Percentiles rank a stretch among this genome's conserved stretches.
These are phyloP conservation scores for Penicillium sclerotigenum DNA, from an alignment of 2,329 filamentous ascomycete genomes.

Conservation along the genomic window DNA sequence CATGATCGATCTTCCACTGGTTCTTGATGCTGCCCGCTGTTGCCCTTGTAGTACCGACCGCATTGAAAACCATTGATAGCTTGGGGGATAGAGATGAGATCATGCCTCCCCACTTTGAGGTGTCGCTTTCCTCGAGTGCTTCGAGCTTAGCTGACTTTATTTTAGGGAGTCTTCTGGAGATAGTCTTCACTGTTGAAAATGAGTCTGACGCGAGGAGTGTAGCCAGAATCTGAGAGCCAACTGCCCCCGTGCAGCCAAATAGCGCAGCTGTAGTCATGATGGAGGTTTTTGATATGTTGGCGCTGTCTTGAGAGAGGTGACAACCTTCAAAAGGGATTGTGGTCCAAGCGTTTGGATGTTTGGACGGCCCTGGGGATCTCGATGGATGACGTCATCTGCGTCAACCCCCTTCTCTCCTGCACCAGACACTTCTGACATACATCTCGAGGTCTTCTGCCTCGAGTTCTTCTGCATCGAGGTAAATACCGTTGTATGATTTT, in stretches of 20 bases:
- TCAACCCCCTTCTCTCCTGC: no score
- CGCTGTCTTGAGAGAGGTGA: neutral
- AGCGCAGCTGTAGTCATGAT: constrained; percentile 33
- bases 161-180: constrained; percentile 27
- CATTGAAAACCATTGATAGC: constrained; percentile 31
- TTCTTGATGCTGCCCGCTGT: constrained; percentile 33
- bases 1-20: constrained; percentile 41
- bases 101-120: constrained; percentile 30
- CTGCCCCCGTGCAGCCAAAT: constrained; percentile 33
- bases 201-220: constrained; percentile 25
- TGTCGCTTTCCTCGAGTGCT: constrained; percentile 28
- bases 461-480: neutral
- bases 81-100: constrained; percentile 24
- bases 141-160: constrained; percentile 28
- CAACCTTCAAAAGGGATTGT: neutral
- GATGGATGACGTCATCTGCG: neutral
- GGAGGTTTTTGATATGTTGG: neutral
- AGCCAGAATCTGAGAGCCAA: constrained; percentile 32
- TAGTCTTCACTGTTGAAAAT: constrained; percentile 27
- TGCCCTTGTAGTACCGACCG: constrained; percentile 36
- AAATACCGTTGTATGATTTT: neutral
- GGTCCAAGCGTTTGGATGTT: neutral
- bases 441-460: no score
- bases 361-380: no score
- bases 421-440: no score